Conservation (phyloP, 148 eudicot genomes). For the Mesembryanthemum crystallinum region DNA sequence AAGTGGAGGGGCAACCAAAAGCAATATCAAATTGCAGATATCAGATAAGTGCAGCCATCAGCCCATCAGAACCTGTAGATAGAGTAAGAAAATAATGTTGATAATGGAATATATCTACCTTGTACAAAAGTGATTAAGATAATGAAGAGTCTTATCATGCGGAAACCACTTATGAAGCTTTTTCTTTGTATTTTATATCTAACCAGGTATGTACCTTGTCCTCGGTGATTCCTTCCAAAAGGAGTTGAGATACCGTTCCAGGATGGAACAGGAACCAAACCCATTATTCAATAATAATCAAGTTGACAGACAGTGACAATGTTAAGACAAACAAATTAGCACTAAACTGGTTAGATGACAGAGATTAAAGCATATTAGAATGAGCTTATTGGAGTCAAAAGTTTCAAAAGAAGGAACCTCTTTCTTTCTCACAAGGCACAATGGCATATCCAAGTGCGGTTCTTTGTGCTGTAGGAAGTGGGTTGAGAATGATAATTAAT, state of each 20-base stretch:
- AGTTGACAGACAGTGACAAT: constrained; percentile 2
- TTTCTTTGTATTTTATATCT: not conserved
- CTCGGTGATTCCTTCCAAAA: constrained; percentile 23
- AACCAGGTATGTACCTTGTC: constrained; percentile 21
- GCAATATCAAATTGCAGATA: constrained; percentile 10
- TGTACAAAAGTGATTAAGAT: constrained; percentile 13
- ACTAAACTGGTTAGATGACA: not conserved
- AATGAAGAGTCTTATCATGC: constrained; percentile 18
- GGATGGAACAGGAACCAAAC: constrained; percentile 29
- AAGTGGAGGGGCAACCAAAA: constrained; percentile 15
- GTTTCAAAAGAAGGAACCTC: constrained; percentile 10
- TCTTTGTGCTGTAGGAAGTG: constrained; percentile 16
- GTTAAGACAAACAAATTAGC: constrained; percentile 15
- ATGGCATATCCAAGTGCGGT: constrained; percentile 15
- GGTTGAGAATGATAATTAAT: constrained; percentile 24
- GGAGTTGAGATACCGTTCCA: constrained; percentile 18
- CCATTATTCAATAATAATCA: constrained; percentile 19
- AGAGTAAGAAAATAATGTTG: constrained; percentile 14
- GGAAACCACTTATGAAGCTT: constrained; percentile 14
- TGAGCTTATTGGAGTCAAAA: constrained; percentile 21
- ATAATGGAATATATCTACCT: constrained; percentile 14
- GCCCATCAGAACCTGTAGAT: constrained; percentile 5
- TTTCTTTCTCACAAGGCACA: constrained; percentile 24
- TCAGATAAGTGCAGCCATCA: constrained; percentile 10
- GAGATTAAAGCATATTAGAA: constrained; percentile 22